A percentile compares a stretch with the other conserved stretches of the same genome.
phyloP scores from a whole-genome alignment of 1,284 basidiomycete species.

The Singerocomus rubriflavus region DNA sequence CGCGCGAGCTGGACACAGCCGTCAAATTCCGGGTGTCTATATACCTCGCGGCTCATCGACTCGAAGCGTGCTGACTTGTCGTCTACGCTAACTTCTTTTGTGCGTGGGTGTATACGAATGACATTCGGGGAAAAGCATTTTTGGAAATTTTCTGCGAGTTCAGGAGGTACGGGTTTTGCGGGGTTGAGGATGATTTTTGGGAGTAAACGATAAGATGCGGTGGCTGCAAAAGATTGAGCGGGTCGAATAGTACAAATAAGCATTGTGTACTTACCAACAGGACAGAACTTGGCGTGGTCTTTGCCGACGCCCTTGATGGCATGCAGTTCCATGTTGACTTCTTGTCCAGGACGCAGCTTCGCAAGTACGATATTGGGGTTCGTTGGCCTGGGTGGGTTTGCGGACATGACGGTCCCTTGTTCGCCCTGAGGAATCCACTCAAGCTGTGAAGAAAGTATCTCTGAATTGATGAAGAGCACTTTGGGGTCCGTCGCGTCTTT shows the following conservation, averaged over 20 bases:
- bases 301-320: conserved; percentile 94
- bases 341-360: conserved; percentile 91
- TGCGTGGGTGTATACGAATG: conserved; percentile 64
- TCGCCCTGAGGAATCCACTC: conserved; percentile 87
- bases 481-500: conserved; percentile 61
- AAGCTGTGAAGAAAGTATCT: conserved; percentile 79
- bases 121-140: conserved; percentile 91
- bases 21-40: conserved; percentile 90
- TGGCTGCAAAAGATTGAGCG: conserved; percentile 51
- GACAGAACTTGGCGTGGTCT: conserved; percentile 96
- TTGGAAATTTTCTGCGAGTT: conserved; percentile 74
- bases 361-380: conserved; percentile 88
- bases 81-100: conserved; percentile 60
- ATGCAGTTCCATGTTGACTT: conserved; percentile 84
- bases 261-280: conserved; percentile 71
- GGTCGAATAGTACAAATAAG: background rate
- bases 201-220: conserved; percentile 91
- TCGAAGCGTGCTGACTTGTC: conserved; percentile 74
- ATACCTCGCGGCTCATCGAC: conserved; percentile 89
- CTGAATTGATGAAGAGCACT: conserved; percentile 67
- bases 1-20: conserved; percentile 83
- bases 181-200: conserved; percentile 80
- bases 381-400: conserved; percentile 63
- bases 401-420: conserved; percentile 58
- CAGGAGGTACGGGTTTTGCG: conserved; percentile 60